phyloP scores from a whole-genome alignment of 2,329 filamentous ascomycete species.

The Verticillium albo-atrum region DNA sequence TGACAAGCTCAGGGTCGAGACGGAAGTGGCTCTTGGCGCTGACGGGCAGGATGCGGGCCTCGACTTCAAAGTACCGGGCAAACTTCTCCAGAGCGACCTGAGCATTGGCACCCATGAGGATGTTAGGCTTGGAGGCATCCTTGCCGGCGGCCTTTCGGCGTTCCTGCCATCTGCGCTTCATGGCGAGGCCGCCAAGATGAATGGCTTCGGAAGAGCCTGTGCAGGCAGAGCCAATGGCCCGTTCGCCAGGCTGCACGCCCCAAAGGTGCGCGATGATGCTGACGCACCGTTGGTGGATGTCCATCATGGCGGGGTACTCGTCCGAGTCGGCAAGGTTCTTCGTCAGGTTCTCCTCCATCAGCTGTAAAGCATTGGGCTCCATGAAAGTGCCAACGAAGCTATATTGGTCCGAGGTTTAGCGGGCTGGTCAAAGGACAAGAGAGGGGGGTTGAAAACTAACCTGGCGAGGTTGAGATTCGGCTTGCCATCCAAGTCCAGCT shows the following conservation, averaged over 20 bases:
- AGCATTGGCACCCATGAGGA: conserved; percentile 70
- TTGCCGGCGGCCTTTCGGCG: conserved; percentile 55
- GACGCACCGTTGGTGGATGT: conserved; percentile 63
- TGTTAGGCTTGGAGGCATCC: conserved; percentile 61
- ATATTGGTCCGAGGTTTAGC: background rate
- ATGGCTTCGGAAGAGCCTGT: conserved; percentile 70
- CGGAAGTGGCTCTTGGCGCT: conserved; percentile 55
- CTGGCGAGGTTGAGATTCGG: conserved; percentile 65
- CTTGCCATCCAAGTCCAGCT: conserved; percentile 59
- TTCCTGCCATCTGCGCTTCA: conserved; percentile 73
- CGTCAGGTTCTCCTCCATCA: conserved; percentile 64
- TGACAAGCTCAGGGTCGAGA: conserved; percentile 60
- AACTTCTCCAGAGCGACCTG: conserved; percentile 73
- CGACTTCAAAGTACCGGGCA: conserved; percentile 69
- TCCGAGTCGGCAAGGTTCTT: conserved; percentile 73
- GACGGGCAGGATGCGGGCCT: conserved; percentile 60
- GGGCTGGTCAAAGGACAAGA: background rate
- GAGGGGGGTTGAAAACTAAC: conserved; percentile 19
- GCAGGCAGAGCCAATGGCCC: conserved; percentile 64
- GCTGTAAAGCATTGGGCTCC: conserved; percentile 59
- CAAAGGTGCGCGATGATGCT: conserved; percentile 65
- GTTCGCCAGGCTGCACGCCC: conserved; percentile 57
- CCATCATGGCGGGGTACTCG: conserved; percentile 53
- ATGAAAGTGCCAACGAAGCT: conserved; percentile 70
- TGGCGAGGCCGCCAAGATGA: conserved; percentile 64